phyloP scores from a whole-genome alignment of 192 early-diverging fungal species.

The Ambispora gerdemannii region DNA sequence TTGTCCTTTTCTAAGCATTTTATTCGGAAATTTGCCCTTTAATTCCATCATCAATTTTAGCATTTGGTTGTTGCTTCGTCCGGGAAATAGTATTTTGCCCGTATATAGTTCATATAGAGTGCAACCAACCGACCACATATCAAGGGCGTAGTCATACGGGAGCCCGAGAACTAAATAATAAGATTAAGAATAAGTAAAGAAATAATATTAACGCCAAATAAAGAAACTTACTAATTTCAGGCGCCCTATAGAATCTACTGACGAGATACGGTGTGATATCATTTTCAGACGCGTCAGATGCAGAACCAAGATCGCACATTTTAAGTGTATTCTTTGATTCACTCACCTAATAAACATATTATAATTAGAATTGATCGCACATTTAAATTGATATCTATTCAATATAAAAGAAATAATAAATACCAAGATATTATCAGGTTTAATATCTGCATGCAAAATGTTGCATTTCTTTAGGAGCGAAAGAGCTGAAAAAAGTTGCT shows the following conservation, averaged over 20 bases:
- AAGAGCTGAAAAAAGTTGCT: conserved; percentile 84
- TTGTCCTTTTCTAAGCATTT: conserved; percentile 79
- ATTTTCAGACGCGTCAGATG: conserved; percentile 81
- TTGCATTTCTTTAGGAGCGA: conserved; percentile 78
- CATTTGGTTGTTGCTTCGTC: conserved; percentile 96
- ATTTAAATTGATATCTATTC: not conserved
- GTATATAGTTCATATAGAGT: conserved; percentile 95
- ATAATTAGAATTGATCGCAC: not conserved
- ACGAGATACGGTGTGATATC: conserved; percentile 97
- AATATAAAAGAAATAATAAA: not conserved
- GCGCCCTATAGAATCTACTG: conserved; percentile 92
- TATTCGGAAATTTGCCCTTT: conserved; percentile 83
- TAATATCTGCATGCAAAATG: conserved; percentile 94
- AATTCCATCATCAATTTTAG: conserved; percentile 88
- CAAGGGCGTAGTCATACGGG: conserved; percentile 81
- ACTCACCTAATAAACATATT: conserved; percentile 44
- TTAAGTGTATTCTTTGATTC: conserved; percentile 78
- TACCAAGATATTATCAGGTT: conserved; percentile 97
- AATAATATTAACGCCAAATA: not conserved
- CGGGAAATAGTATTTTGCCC: conserved; percentile 93
- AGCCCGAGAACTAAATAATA: conserved; percentile 70
- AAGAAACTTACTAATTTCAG: conserved; percentile 81
- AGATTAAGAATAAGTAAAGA: not conserved
- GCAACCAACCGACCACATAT: conserved; percentile 95
- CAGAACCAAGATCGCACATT: conserved; percentile 93